Evolutionary conservation across 257 asterid genomes (phyloP).

Genomic region (Solanum lycopersicoides): DNA sequence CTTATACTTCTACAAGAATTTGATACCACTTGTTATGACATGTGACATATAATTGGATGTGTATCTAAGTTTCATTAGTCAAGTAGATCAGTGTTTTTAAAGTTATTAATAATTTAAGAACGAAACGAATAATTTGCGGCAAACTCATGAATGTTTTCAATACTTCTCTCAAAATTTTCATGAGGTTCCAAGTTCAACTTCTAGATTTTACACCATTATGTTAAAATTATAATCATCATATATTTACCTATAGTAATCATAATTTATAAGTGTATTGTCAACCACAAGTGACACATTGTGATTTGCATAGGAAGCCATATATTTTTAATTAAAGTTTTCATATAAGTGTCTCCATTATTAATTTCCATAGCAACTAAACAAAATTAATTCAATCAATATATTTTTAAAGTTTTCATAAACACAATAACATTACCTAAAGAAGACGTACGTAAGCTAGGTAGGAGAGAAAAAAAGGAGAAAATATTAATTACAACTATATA

Average conservation of each 20-base stretch:
- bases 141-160: background rate
- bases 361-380: background rate
- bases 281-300: background rate
- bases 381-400: background rate
- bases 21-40: no score
- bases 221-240: no score
- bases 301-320: background rate
- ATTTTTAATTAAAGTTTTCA: background rate
- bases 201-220: background rate
- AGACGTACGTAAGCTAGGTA: background rate
- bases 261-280: background rate
- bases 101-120: no score
- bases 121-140: no score
- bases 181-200: background rate
- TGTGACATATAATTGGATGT: no score
- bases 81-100: background rate
- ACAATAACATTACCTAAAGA: background rate
- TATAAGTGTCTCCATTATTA: background rate
- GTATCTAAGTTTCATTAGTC: background rate
- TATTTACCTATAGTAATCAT: no score
- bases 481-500: background rate
- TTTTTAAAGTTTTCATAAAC: background rate
- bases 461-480: background rate
- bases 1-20: no score
- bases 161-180: background rate